These are phyloP conservation scores for Murraya koenigii DNA, from an alignment of 345 rosid species.

Conservation along the genomic window DNA sequence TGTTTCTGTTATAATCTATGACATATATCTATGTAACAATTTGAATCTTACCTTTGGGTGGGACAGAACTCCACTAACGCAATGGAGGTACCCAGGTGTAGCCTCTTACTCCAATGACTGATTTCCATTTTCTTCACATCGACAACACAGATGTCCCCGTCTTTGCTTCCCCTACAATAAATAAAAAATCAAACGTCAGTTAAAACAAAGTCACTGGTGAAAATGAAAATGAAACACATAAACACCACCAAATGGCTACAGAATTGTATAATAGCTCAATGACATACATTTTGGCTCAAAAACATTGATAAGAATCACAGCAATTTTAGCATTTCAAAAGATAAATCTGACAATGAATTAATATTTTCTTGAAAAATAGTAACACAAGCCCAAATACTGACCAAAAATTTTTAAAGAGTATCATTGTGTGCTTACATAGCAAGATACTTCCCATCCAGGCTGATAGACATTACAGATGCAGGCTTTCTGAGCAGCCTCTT, in stretches of 20 bases:
- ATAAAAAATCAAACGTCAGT: neutral
- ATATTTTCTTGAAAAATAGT: neutral
- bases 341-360: neutral
- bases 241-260: neutral
- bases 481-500: conserved; percentile 82
- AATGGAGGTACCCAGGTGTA: conserved; percentile 74
- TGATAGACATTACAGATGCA: conserved; percentile 78
- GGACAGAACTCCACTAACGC: conserved; percentile 83
- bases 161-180: conserved; percentile 74
- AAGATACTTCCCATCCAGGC: conserved; percentile 93
- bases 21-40: neutral
- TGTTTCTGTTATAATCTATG: neutral
- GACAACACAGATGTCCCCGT: conserved; percentile 80
- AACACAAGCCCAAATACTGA: neutral
- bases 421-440: conserved; percentile 58
- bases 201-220: neutral
- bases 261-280: neutral
- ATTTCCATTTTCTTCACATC: conserved; percentile 93
- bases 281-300: neutral
- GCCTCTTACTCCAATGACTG: conserved; percentile 85
- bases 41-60: conserved; percentile 53
- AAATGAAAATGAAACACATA: neutral
- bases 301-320: neutral
- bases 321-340: neutral
- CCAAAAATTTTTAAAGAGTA: neutral